These are phyloP conservation scores for Heimioporus sp. DNA, from an alignment of 768 basidiomycete genomes.

Conservation along the genomic window DNA sequence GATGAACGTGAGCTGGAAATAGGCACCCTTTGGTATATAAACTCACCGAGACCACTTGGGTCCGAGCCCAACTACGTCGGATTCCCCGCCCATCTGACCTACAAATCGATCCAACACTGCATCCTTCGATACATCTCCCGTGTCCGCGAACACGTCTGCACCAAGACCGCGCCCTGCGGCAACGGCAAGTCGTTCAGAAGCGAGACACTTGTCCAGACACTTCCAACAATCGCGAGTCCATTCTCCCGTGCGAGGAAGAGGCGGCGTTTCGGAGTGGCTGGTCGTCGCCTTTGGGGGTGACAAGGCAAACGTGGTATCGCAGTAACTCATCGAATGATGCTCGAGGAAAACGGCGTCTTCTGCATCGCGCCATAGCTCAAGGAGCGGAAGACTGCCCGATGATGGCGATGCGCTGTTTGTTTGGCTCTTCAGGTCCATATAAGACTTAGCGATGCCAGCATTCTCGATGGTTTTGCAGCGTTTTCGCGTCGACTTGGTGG, in stretches of 20 bases:
- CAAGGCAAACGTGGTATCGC: constrained; percentile 13
- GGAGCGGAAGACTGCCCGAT: constrained; percentile 33
- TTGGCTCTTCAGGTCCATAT: constrained; percentile 6
- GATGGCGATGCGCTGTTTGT: constrained; percentile 19
- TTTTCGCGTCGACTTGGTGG: constrained; percentile 34
- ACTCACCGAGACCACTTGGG: constrained; percentile 59
- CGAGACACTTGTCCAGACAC: constrained; percentile 72
- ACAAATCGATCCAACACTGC: constrained; percentile 63
- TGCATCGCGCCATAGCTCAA: constrained; percentile 29
- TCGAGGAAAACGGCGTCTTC: constrained; percentile 31
- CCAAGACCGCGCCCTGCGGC: constrained; percentile 30
- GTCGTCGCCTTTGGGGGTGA: constrained; percentile 14
- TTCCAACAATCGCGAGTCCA: constrained; percentile 86
- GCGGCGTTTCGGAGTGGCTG: not conserved
- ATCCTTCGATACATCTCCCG: constrained; percentile 50
- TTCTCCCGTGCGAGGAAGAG: constrained; percentile 19
- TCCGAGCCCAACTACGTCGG: constrained; percentile 39
- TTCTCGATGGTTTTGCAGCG: constrained; percentile 36
- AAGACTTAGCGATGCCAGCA: constrained; percentile 30
- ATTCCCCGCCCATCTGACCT: constrained; percentile 45
- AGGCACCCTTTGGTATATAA: not conserved
- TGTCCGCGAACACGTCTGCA: constrained; percentile 45
- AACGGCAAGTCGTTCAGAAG: constrained; percentile 60
- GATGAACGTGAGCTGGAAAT: not conserved
- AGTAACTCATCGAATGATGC: constrained; percentile 18